phyloP scores from a whole-genome alignment of 2,329 filamentous ascomycete genomes.

The Alternaria metachromatica region DNA sequence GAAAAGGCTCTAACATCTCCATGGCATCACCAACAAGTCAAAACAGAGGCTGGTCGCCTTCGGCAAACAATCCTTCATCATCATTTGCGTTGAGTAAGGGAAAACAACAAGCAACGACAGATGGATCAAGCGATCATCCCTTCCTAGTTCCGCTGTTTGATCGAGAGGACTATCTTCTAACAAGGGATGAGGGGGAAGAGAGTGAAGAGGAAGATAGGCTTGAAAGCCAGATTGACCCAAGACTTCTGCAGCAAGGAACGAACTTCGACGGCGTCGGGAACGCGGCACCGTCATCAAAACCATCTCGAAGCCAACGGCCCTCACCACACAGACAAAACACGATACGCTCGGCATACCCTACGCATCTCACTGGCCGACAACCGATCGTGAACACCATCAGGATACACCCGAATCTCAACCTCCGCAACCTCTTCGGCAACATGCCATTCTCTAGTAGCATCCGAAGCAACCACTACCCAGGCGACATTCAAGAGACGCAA shows the following conservation, averaged over 20 bases:
- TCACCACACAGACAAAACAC: constrained; percentile 10
- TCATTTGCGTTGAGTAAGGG: constrained; percentile 10
- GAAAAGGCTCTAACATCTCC: constrained; percentile 15
- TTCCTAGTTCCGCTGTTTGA: constrained; percentile 29
- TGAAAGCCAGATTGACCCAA: constrained; percentile 18
- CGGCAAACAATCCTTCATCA: constrained; percentile 5
- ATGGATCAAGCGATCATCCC: background rate
- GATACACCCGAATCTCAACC: constrained; percentile 30
- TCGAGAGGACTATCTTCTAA: constrained; percentile 27
- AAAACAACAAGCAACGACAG: constrained; percentile 9
- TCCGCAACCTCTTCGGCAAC: constrained; percentile 26
- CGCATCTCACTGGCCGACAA: constrained; percentile 27
- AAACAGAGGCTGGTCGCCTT: constrained; percentile 9
- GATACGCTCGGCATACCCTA: constrained; percentile 23
- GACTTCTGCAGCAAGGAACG: constrained; percentile 9
- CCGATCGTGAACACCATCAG: constrained; percentile 27
- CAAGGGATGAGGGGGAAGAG: constrained; percentile 20
- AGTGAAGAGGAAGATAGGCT: constrained; percentile 6
- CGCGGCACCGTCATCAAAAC: constrained; percentile 12
- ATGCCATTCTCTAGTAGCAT: constrained; percentile 22
- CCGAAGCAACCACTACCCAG: constrained; percentile 14
- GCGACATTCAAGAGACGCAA: constrained; percentile 16
- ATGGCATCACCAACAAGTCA: constrained; percentile 16
- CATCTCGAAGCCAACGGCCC: constrained; percentile 8
- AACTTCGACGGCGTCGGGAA: constrained; percentile 1